A percentile compares a stretch with the other conserved stretches of the same genome.
These are phyloP conservation scores for Ganoderma lucidum DNA, from an alignment of 1,284 basidiomycete species.

Conservation along the genomic window DNA sequence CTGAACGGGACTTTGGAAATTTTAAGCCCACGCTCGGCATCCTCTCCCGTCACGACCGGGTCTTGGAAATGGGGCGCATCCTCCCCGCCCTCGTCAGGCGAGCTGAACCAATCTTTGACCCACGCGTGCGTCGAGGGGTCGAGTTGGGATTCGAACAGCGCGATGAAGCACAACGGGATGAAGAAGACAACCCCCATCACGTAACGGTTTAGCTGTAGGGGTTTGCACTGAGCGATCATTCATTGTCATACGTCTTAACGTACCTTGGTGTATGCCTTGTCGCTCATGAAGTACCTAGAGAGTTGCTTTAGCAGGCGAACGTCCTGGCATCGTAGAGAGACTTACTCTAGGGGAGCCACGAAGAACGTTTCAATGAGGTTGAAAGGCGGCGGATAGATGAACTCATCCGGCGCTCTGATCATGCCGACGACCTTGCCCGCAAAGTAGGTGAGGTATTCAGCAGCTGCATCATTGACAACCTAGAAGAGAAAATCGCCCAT, in stretches of 20 bases:
- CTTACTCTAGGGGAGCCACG: constrained; percentile 87
- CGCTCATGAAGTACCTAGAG: constrained; percentile 56
- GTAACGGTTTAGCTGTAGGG: constrained; percentile 70
- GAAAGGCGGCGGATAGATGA: constrained; percentile 79
- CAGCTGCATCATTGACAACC: constrained; percentile 70
- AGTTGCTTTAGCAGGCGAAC: background rate
- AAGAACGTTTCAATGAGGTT: constrained; percentile 88
- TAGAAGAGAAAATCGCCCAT: constrained; percentile 31
- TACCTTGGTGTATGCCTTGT: constrained; percentile 65
- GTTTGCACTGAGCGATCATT: background rate
- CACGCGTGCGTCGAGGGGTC: constrained; percentile 61
- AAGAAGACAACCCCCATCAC: constrained; percentile 86
- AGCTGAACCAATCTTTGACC: constrained; percentile 72
- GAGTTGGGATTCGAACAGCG: constrained; percentile 76
- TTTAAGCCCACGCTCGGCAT: constrained; percentile 59
- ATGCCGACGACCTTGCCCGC: constrained; percentile 84
- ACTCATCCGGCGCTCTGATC: constrained; percentile 87
- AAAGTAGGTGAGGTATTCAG: constrained; percentile 91
- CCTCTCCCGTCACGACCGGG: constrained; percentile 68
- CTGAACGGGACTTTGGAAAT: constrained; percentile 83
- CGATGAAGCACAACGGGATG: constrained; percentile 78
- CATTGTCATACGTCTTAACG: constrained; percentile 17
- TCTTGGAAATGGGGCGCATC: constrained; percentile 64
- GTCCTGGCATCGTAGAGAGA: constrained; percentile 22
- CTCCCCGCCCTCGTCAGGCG: constrained; percentile 71